Evolutionary conservation across 192 early-diverging fungal species (phyloP), one percentile per base, ranked within the genome.

Genomic region (Backusella morwellensis): DNA sequence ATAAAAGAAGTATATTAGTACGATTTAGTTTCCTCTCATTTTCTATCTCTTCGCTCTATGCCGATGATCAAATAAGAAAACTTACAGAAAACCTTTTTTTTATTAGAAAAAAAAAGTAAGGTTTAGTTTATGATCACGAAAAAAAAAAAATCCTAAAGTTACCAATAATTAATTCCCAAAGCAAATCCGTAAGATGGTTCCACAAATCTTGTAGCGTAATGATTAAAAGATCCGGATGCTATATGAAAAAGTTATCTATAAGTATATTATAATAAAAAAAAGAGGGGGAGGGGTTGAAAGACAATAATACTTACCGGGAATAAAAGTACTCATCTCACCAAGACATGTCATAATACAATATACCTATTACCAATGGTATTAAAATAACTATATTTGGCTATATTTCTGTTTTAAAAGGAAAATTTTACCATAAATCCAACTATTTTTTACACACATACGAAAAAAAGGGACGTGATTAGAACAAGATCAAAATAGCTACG

Each of bases 321-420:
- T 90, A 44, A 89, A 90, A 0, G 96, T 90, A 0, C 93, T 87
- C 92, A 97, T 92, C 77, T 97, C 96, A 75, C 93, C 95, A 74
- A 97, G 86, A 77, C 91, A 92, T 12, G 91, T 94, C 82, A 92
- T 89, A 26, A 93, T 85, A 63, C 91, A 93, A 59, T 87, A 93
- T 8, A 92, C 90, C 88, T 77, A 77, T 50, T 54, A 32, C 2
- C 8, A 15, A 15, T 19, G 21, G 6, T 47, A 4, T 59, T 40
- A n/a, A 0, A 32, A 29, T 40, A 63, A 38, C 23, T 29, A 26
- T 63, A 63, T 26, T 14, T 56, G 21, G n/a, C 21, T 8, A n/a
- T 56, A 56, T 63, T 63, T 34, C 1, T 52, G 21, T 4, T 52
- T 34, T 15, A 73, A 50, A 35, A 17, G 7, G 34, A 26, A 29